Percentiles rank a stretch among this genome's conserved stretches.
Evolutionary conservation across 1,284 basidiomycete species (phyloP).

Genomic region (Pholiota adiposa): DNA sequence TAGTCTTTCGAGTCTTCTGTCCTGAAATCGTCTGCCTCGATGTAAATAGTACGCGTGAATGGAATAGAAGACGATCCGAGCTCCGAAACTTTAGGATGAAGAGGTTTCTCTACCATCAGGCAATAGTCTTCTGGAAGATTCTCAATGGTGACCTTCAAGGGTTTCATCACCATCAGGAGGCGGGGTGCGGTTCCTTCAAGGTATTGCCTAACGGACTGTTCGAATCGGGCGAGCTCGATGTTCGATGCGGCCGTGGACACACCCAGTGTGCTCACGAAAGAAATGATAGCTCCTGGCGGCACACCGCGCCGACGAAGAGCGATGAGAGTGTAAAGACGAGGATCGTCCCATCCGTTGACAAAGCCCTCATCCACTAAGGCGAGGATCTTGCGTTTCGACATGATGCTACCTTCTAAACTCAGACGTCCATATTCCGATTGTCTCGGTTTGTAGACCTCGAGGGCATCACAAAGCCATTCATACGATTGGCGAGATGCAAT

Average conservation of each 20-base stretch:
- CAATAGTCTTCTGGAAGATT: conserved; percentile 91
- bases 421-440: conserved; percentile 98
- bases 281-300: conserved; percentile 93
- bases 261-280: conserved; percentile 92
- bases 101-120: conserved; percentile 85
- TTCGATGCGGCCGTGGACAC: conserved; percentile 88
- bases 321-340: conserved; percentile 97
- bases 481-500: conserved; percentile 97
- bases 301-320: conserved; percentile 94
- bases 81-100: conserved; percentile 93
- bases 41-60: conserved; percentile 91
- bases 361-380: conserved; percentile 85
- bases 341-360: conserved; percentile 97
- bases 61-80: conserved; percentile 86
- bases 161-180: conserved; percentile 91
- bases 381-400: conserved; percentile 96
- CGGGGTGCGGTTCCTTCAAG: conserved; percentile 90
- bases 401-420: conserved; percentile 93
- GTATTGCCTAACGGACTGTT: conserved; percentile 87
- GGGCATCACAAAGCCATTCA: conserved; percentile 98
- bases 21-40: conserved; percentile 95
- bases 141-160: conserved; percentile 90
- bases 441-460: conserved; percentile 97
- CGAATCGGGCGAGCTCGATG: conserved; percentile 90
- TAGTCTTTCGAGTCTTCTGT: conserved; percentile 93